Conservation (phyloP, 1,139 yeast species). For the Ashbya aceris region DNA sequence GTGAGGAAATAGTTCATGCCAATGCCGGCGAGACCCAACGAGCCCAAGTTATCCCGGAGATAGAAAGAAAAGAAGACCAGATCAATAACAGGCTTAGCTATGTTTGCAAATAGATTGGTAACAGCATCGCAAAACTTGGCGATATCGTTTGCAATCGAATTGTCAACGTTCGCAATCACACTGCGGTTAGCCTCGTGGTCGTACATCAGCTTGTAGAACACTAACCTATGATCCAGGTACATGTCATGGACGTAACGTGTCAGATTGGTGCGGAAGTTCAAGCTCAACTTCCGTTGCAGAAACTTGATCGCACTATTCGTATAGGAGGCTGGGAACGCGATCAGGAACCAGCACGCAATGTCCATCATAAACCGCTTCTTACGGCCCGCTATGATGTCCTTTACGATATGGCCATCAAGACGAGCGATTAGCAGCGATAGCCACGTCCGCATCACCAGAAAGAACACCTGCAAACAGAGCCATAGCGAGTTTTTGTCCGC, state of each 20-base stretch:
- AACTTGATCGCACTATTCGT: conserved; percentile 86
- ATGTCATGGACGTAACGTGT: conserved; percentile 85
- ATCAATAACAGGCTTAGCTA: conserved; percentile 89
- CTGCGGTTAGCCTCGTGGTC: conserved; percentile 33
- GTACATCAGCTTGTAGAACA: conserved; percentile 65
- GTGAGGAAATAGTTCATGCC: conserved; percentile 73
- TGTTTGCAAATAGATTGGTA: conserved; percentile 73
- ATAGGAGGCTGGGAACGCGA: conserved; percentile 90
- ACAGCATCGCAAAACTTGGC: conserved; percentile 75
- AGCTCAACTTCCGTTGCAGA: conserved; percentile 65
- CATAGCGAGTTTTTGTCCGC: conserved; percentile 60
- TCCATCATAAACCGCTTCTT: conserved; percentile 70
- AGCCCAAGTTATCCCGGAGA: conserved; percentile 76
- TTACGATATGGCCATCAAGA: conserved; percentile 85
- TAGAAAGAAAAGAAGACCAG: conserved; percentile 80
- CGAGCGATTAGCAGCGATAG: conserved; percentile 77
- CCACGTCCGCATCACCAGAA: conserved; percentile 78
- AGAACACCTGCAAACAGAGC: conserved; percentile 62
- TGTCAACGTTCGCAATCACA: conserved; percentile 45
- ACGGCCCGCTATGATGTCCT: conserved; percentile 77
- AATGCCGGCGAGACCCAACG: conserved; percentile 74
- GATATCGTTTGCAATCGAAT: conserved; percentile 79
- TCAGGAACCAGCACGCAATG: conserved; percentile 73
- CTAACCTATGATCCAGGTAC: conserved; percentile 72
- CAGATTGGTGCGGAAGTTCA: conserved; percentile 77